These are phyloP conservation scores for Hymenoscyphus salicellus DNA, from an alignment of 2,329 filamentous ascomycete species.

Conservation along the genomic window DNA sequence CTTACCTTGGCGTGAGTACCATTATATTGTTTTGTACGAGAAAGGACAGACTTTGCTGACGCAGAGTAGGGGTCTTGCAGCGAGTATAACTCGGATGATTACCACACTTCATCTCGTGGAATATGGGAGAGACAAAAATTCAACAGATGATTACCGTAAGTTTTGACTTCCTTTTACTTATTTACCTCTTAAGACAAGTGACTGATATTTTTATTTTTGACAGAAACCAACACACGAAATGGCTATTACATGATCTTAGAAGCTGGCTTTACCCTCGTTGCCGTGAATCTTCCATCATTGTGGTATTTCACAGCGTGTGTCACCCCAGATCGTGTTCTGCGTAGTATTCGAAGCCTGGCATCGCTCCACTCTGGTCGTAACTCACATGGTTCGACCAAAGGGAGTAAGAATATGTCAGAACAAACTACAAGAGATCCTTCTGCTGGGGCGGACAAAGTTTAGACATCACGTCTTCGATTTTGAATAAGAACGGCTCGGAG, in stretches of 20 bases:
- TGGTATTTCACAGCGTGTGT: constrained; percentile 1
- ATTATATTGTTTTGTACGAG: not conserved
- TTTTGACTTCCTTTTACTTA: not conserved
- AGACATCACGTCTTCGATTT: not conserved
- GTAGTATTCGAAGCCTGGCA: constrained; percentile 2
- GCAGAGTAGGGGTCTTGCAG: not conserved
- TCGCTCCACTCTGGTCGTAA: not conserved
- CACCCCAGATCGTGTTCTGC: not conserved
- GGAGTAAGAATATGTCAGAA: not conserved
- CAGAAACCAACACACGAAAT: not conserved
- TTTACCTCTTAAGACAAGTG: not conserved
- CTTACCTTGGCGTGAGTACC: not conserved
- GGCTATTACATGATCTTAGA: not conserved
- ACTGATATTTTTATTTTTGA: not conserved
- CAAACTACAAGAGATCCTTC: not conserved
- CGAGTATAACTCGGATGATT: not conserved
- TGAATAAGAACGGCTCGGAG: not conserved
- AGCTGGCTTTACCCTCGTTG: not conserved
- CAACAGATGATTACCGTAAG: not conserved
- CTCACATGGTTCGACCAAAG: not conserved
- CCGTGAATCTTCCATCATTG: constrained; percentile 7
- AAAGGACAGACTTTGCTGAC: not conserved
- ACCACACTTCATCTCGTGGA: not conserved
- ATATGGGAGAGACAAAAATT: not conserved
- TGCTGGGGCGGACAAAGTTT: not conserved